Percentiles rank a stretch among this genome's conserved stretches.
phyloP scores from a whole-genome alignment of 225 moss, liverwort and hornwort species.

The Pleurozium schreberi region DNA sequence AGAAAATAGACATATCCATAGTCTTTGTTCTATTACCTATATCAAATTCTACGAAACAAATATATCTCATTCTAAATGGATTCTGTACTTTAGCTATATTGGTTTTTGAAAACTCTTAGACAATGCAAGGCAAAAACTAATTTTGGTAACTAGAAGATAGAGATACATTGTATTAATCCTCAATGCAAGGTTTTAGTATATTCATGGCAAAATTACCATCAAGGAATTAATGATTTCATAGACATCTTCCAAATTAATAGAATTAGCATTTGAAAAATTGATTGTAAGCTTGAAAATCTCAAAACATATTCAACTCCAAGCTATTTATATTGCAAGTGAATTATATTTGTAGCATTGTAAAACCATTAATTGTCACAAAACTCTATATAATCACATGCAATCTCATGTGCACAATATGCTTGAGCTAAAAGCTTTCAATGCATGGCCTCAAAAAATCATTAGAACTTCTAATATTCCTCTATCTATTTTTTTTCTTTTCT shows the following conservation, averaged over 20 bases:
- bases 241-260: background rate
- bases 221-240: background rate
- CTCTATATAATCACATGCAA: background rate
- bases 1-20: background rate
- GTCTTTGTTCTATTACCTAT: background rate
- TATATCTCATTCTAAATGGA: background rate
- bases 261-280: background rate
- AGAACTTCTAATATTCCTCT: background rate
- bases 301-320: background rate
- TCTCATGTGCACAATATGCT: background rate
- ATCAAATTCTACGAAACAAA: background rate
- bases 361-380: background rate
- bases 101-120: too few relatives aligned
- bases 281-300: background rate
- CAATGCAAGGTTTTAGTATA: background rate
- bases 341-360: background rate
- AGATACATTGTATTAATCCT: background rate
- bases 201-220: background rate
- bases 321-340: background rate
- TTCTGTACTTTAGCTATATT: too few relatives aligned
- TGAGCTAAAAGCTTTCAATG: background rate
- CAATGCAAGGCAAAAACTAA: background rate
- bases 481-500: fast-evolving
- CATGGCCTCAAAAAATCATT: background rate
- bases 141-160: background rate